These are phyloP conservation scores for Arxiozyma bovina DNA, from an alignment of 1,139 yeast genomes.

Conservation along the genomic window DNA sequence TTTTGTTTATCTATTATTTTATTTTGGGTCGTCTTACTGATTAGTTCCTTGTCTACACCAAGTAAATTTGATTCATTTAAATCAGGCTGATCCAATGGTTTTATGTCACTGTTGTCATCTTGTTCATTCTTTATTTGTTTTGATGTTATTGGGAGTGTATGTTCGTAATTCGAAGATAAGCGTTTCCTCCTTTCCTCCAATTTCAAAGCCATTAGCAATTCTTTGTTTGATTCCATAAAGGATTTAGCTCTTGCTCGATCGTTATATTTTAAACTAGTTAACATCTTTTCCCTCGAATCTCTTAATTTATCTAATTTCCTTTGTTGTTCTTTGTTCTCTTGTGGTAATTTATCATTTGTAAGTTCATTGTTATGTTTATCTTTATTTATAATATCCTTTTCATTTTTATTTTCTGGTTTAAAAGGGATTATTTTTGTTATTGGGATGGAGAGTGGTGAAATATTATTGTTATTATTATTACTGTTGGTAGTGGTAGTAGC, in stretches of 20 bases:
- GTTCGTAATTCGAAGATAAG: conserved; percentile 16
- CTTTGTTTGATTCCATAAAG: conserved; percentile 29
- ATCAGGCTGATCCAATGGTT: background rate
- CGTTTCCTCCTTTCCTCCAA: conserved; percentile 28
- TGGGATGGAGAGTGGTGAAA: background rate
- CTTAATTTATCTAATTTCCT: conserved; percentile 26
- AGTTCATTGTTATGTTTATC: background rate
- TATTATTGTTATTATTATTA: background rate
- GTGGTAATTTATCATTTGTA: conserved; percentile 1
- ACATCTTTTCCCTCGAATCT: conserved; percentile 28
- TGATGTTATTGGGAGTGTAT: background rate
- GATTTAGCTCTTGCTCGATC: conserved; percentile 28
- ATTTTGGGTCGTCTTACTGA: too few relatives aligned
- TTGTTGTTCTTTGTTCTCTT: conserved; percentile 13
- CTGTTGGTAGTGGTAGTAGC: background rate
- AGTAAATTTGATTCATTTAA: background rate
- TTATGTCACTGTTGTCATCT: background rate
- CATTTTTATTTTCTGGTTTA: background rate
- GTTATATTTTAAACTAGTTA: conserved; percentile 29
- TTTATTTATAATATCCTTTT: background rate
- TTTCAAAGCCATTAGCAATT: conserved; percentile 26
- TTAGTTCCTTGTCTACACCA: background rate
- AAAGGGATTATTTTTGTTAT: background rate
- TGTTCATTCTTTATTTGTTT: background rate
- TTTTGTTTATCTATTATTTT: background rate